Conservation (phyloP, 345 rosid genomes). For the Geranium brycei region DNA sequence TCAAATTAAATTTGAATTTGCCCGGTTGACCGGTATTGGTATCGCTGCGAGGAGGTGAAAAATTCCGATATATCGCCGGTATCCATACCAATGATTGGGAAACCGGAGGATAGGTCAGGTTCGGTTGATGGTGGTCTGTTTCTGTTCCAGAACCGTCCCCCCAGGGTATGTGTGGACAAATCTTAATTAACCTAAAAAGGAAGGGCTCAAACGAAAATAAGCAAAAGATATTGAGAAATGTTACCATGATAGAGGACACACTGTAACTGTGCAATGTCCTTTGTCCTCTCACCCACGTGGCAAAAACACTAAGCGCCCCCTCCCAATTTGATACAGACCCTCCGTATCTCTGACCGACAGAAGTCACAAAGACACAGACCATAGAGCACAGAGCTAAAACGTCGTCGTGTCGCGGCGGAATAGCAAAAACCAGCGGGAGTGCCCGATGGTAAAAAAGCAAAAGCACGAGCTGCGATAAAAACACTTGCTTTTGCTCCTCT, state of each 20-base stretch:
- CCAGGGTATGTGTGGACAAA: not conserved
- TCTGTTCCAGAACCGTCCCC: no score
- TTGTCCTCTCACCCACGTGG: constrained; percentile 7
- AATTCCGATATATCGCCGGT: no score
- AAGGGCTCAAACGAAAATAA: not conserved
- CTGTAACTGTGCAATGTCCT: not conserved
- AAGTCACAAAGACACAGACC: not conserved
- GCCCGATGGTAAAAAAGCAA: constrained; percentile 13
- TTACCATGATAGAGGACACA: not conserved
- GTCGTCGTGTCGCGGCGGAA: not conserved
- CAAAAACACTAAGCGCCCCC: constrained; percentile 9
- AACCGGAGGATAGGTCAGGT: no score
- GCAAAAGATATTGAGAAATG: not conserved
- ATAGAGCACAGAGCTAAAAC: not conserved
- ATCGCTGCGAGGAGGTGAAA: no score
- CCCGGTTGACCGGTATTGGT: no score
- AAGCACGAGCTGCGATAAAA: constrained; percentile 11
- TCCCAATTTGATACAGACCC: not conserved
- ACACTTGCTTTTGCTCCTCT: constrained; percentile 20
- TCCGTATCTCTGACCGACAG: not conserved
- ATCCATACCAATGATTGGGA: no score
- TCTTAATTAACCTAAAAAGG: not conserved
- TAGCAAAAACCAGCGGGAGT: constrained; percentile 21
- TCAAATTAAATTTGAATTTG: no score
- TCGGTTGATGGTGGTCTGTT: no score